Percentiles rank a stretch among this genome's conserved stretches.
phyloP scores from a whole-genome alignment of 129 eudicot genomes.

The Flaveria ramosissima region DNA sequence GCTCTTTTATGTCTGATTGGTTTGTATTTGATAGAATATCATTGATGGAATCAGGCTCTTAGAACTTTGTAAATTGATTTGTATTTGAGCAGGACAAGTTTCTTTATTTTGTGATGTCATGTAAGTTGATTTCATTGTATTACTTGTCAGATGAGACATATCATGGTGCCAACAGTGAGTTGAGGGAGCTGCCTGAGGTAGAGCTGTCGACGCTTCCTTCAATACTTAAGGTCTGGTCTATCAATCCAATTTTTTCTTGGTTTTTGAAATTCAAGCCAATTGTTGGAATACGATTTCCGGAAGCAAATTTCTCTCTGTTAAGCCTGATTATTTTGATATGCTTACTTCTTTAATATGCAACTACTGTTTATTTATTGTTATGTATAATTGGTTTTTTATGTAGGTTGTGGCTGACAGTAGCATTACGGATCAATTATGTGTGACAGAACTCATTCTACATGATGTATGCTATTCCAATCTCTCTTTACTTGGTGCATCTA shows the following conservation, averaged over 20 bases:
- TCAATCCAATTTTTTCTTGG: not conserved
- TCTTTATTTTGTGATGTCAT: conserved; percentile 9
- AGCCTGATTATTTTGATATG: conserved; percentile 6
- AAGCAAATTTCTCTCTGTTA: not conserved
- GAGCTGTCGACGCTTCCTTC: conserved; percentile 87
- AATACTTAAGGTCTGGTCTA: conserved; percentile 67
- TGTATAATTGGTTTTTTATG: conserved; percentile 29
- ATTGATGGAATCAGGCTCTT: not conserved
- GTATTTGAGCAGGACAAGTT: conserved; percentile 2
- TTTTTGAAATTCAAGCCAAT: not conserved
- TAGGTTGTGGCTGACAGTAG: conserved; percentile 86
- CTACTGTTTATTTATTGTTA: not conserved
- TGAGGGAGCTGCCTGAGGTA: conserved; percentile 93
- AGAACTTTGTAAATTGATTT: conserved; percentile 4
- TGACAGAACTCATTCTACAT: conserved; percentile 76
- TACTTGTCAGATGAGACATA: conserved; percentile 67
- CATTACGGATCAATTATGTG: conserved; percentile 75
- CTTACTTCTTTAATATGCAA: conserved; percentile 10
- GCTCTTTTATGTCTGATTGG: not conserved
- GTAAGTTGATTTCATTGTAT: conserved; percentile 29
- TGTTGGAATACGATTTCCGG: conserved; percentile 6
- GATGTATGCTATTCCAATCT: conserved; percentile 61
- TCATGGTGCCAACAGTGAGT: conserved; percentile 64
- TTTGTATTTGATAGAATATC: not conserved
- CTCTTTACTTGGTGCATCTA: conserved; percentile 4